A percentile compares a stretch with the other conserved stretches of the same genome.
Evolutionary conservation across 1,284 basidiomycete genomes (phyloP).

Genomic region (Laetiporus sulphureus): DNA sequence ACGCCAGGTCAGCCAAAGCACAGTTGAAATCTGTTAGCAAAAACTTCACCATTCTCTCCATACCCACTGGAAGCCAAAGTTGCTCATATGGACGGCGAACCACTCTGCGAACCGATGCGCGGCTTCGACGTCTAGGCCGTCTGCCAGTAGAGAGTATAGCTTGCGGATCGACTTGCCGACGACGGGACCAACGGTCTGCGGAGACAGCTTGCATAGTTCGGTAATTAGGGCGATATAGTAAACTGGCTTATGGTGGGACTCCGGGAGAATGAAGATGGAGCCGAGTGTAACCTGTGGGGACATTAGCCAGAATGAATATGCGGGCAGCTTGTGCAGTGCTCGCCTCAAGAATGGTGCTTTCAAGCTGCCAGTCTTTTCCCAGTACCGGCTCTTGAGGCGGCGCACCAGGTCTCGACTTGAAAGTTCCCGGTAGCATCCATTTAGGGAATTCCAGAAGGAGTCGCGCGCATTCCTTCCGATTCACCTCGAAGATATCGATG

Average conservation of each 20-base stretch:
- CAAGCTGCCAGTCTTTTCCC: constrained; percentile 70
- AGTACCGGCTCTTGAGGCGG: constrained; percentile 40
- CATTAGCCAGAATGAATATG: neutral
- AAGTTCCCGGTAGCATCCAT: constrained; percentile 81
- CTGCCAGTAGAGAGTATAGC: constrained; percentile 70
- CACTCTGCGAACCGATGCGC: constrained; percentile 84
- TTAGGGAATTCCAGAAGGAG: constrained; percentile 84
- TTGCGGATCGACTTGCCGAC: constrained; percentile 93
- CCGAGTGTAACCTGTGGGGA: constrained; percentile 64
- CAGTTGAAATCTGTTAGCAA: neutral
- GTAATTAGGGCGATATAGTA: constrained; percentile 90
- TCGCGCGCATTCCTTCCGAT: constrained; percentile 91
- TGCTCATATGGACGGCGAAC: constrained; percentile 96
- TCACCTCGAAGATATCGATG: constrained; percentile 90
- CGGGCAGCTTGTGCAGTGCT: neutral
- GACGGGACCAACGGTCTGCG: constrained; percentile 89
- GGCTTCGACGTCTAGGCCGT: constrained; percentile 83
- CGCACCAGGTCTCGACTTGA: constrained; percentile 65
- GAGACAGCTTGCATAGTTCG: constrained; percentile 90
- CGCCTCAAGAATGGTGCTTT: constrained; percentile 78
- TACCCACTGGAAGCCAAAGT: constrained; percentile 99
- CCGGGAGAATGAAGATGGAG: constrained; percentile 72
- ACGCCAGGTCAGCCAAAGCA: neutral
- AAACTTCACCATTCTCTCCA: constrained; percentile 94
- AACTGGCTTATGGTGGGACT: constrained; percentile 69